Percentiles rank a stretch among this genome's conserved stretches.
Evolutionary conservation across 495 filamentous ascomycete genomes (phyloP).

Genomic region (Aspergillus bridgeri): DNA sequence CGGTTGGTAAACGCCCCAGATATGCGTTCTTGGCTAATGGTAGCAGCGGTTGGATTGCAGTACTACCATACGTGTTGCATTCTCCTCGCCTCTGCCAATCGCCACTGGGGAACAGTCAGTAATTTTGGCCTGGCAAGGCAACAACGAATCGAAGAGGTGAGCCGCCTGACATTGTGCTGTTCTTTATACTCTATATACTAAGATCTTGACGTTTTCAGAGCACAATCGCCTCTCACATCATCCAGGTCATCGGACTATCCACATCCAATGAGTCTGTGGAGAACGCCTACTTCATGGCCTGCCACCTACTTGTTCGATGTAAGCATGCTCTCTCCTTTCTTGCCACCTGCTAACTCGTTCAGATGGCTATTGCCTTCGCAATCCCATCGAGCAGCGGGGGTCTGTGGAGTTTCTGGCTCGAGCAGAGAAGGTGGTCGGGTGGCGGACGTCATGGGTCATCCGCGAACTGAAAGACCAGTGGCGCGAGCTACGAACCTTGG

Average conservation of each 20-base stretch:
- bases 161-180: not conserved
- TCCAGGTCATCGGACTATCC: constrained; percentile 34
- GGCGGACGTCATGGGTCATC: constrained; percentile 36
- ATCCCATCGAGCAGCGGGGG: constrained; percentile 29
- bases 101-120: constrained; percentile 17
- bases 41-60: constrained; percentile 35
- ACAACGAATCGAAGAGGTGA: constrained; percentile 30
- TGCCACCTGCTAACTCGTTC: not conserved
- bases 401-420: constrained; percentile 28
- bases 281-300: constrained; percentile 40
- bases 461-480: constrained; percentile 29
- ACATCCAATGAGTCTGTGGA: constrained; percentile 39
- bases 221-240: constrained; percentile 30
- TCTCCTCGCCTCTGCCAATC: constrained; percentile 30
- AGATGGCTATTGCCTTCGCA: constrained; percentile 37
- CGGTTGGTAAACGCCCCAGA: constrained; percentile 16
- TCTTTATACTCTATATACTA: too few species aligned
- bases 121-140: constrained; percentile 31
- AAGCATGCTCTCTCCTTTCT: constrained; percentile 5
- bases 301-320: constrained; percentile 39
- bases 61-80: constrained; percentile 36
- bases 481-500: constrained; percentile 25
- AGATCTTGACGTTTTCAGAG: constrained; percentile 8
- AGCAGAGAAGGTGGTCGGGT: constrained; percentile 31
- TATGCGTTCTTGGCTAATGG: not conserved